Conservation (phyloP, 2,329 filamentous ascomycete species). For the Delphinella strobiligena region DNA sequence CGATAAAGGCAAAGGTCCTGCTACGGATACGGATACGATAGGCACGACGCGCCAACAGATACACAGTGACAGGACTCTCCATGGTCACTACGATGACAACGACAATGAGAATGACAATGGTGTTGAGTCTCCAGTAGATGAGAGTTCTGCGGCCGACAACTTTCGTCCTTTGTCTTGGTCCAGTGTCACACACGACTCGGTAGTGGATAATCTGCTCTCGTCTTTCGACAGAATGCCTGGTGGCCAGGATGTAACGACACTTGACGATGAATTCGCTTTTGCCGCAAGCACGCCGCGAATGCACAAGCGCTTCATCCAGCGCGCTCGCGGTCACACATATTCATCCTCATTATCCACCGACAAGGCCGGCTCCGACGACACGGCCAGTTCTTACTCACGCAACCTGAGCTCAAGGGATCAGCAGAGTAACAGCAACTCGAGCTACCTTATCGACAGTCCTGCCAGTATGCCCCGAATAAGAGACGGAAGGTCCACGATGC, state of each 20-base stretch:
- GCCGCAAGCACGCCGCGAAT: conserved; percentile 16
- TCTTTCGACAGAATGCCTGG: conserved; percentile 74
- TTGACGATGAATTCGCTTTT: conserved; percentile 6
- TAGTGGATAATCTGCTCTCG: conserved; percentile 90
- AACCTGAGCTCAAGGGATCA: conserved; percentile 38
- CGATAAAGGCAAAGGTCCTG: background rate
- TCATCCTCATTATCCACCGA: conserved; percentile 41
- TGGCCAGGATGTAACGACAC: conserved; percentile 3
- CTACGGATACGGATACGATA: background rate
- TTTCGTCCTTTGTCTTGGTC: conserved; percentile 80
- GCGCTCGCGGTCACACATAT: conserved; percentile 46
- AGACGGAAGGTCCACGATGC: conserved; percentile 7
- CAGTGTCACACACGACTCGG: conserved; percentile 71
- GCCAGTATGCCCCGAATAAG: conserved; percentile 5
- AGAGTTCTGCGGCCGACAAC: conserved; percentile 26
- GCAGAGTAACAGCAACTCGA: conserved; percentile 72
- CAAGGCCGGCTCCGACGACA: conserved; percentile 18
- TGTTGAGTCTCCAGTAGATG: background rate
- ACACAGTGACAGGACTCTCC: background rate
- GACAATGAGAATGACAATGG: background rate
- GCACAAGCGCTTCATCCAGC: conserved; percentile 21
- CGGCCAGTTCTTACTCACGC: conserved; percentile 27
- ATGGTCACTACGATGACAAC: background rate
- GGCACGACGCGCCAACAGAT: background rate
- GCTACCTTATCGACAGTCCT: conserved; percentile 34